Conservation (phyloP, 306 rosid genomes). For the Cercis canadensis region DNA sequence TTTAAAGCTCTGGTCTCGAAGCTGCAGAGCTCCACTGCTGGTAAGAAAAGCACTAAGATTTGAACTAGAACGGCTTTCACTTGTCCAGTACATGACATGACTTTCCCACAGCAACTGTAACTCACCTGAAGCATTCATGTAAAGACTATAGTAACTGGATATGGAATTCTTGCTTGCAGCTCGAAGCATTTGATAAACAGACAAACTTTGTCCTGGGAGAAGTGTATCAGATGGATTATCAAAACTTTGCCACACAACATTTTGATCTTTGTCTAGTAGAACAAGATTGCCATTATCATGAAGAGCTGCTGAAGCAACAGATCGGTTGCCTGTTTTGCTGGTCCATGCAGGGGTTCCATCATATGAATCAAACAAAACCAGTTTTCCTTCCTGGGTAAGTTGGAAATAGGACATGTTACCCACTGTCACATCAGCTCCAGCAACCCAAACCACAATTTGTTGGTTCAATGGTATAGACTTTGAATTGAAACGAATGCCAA, state of each 20-base stretch:
- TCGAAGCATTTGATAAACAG: conserved; percentile 51
- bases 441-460: conserved; percentile 70
- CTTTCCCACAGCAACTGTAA: conserved; percentile 78
- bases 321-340: conserved; percentile 49
- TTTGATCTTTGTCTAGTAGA: conserved; percentile 50
- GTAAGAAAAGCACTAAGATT: conserved; percentile 66
- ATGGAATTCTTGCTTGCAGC: conserved; percentile 55
- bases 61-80: conserved; percentile 49
- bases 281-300: conserved; percentile 75
- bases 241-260: conserved; percentile 78
- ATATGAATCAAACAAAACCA: conserved; percentile 61
- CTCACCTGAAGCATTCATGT: conserved; percentile 67
- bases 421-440: conserved; percentile 61
- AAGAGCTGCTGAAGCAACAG: conserved; percentile 67
- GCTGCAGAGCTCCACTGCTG: conserved; percentile 66
- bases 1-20: conserved; percentile 46
- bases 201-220: conserved; percentile 77
- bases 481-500: conserved; percentile 72
- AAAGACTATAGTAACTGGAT: conserved; percentile 75
- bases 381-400: conserved; percentile 62
- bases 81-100: conserved; percentile 65
- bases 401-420: conserved; percentile 66
- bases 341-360: conserved; percentile 52
- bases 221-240: conserved; percentile 76
- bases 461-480: conserved; percentile 56